Evolutionary conservation across 768 basidiomycete genomes (phyloP).

Genomic region (Botryobasidium botryosum): DNA sequence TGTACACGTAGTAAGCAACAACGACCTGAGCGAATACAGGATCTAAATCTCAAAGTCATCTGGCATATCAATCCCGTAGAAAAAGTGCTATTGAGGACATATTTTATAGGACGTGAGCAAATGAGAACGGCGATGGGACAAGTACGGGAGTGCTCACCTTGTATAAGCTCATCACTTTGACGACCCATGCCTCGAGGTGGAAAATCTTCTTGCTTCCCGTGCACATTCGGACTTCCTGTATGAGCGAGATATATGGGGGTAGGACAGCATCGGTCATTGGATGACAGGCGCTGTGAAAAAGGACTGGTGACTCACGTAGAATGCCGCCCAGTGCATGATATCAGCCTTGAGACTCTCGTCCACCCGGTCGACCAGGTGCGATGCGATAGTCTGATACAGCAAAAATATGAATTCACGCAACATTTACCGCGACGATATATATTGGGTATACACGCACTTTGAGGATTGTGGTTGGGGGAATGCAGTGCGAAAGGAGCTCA

Average conservation of each 20-base stretch:
- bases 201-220: slow-evolving; percentile 85
- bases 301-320: slow-evolving; percentile 47
- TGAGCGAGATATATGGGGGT: background rate
- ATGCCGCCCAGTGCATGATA: slow-evolving; percentile 95
- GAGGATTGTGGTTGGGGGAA: slow-evolving; percentile 80
- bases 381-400: slow-evolving; percentile 91
- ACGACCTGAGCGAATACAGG: too few species aligned
- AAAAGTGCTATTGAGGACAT: slow-evolving; percentile 31
- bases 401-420: too few species aligned
- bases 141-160: slow-evolving; percentile 45
- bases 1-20: too few species aligned
- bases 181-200: slow-evolving; percentile 94
- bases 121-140: background rate
- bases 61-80: slow-evolving; percentile 42
- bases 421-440: background rate
- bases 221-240: slow-evolving; percentile 90
- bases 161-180: slow-evolving; percentile 85
- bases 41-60: slow-evolving; percentile 35
- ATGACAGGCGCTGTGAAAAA: slow-evolving; percentile 3
- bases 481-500: slow-evolving; percentile 90
- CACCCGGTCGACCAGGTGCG: slow-evolving; percentile 68
- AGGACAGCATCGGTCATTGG: background rate
- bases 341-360: slow-evolving; percentile 85
- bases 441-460: slow-evolving; percentile 38
- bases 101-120: background rate